Conservation (phyloP, 805 yeast species). For the Candida maltosa region DNA sequence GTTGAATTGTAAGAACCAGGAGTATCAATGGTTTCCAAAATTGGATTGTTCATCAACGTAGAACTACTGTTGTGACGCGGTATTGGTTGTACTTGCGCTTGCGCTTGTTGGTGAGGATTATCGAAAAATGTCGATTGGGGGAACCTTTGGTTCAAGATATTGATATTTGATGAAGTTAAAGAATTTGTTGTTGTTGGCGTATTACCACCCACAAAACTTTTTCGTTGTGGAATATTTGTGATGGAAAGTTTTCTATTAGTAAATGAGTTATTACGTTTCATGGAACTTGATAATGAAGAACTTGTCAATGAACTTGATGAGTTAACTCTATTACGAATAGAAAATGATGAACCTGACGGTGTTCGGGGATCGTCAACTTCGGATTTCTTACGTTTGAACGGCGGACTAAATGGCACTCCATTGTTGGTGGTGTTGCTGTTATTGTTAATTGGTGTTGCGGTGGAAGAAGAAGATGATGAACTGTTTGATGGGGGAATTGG, state of each 20-base stretch:
- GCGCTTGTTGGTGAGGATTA: conserved; percentile 7
- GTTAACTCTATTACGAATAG: conserved; percentile 8
- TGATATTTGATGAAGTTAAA: conserved; percentile 22
- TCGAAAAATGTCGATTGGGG: conserved; percentile 17
- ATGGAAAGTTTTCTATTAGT: conserved; percentile 10
- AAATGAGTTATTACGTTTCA: conserved; percentile 10
- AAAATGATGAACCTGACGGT: conserved; percentile 1
- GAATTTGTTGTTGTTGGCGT: conserved; percentile 9
- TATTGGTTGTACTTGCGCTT: conserved; percentile 5
- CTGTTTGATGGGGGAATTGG: conserved; percentile 27
- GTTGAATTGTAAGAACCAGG: conserved; percentile 8
- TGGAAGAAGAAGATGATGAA: conserved; percentile 13
- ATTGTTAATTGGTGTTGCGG: conserved; percentile 11
- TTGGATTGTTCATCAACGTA: conserved; percentile 3
- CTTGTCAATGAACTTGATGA: conserved; percentile 7
- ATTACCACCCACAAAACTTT: conserved; percentile 1
- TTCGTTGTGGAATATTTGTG: conserved; percentile 4
- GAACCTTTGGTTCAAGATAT: conserved; percentile 19
- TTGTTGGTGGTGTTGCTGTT: no score
- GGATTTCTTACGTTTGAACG: conserved; percentile 41
- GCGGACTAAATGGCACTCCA: no score
- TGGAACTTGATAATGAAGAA: conserved; percentile 7
- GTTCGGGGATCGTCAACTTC: conserved; percentile 21
- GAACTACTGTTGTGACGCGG: conserved; percentile 8
- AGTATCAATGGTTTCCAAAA: conserved; percentile 5